These are phyloP conservation scores for Solanum peruvianum DNA, from an alignment of 257 asterid genomes.

Conservation along the genomic window DNA sequence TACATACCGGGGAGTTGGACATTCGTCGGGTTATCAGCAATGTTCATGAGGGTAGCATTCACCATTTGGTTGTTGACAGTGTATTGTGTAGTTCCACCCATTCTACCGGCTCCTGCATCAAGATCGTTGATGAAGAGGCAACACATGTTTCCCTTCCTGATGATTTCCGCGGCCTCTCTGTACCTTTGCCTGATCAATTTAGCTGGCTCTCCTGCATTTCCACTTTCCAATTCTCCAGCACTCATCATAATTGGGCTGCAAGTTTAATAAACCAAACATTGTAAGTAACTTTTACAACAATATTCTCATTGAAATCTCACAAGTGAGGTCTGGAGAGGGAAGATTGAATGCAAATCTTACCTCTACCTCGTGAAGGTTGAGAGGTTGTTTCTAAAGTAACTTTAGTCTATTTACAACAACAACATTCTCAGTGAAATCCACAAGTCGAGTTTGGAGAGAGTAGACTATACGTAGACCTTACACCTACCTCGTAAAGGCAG, in stretches of 20 bases:
- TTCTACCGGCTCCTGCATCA: conserved; percentile 36
- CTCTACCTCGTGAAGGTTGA: not conserved
- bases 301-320: not conserved
- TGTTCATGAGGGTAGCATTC: conserved; percentile 39
- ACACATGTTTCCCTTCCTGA: conserved; percentile 32
- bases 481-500: too few relatives aligned
- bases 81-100: conserved; percentile 32
- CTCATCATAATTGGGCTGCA: conserved; percentile 39
- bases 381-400: not conserved
- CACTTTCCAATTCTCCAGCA: conserved; percentile 42
- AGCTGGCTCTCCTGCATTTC: conserved; percentile 41
- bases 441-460: not conserved
- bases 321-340: fast-evolving
- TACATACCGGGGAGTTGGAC: conserved; percentile 43
- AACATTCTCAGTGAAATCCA: not conserved
- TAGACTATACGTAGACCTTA: not conserved
- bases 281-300: not conserved
- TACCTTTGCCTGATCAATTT: conserved; percentile 37
- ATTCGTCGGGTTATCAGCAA: conserved; percentile 33
- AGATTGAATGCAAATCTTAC: too few relatives aligned
- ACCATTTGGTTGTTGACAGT: conserved; percentile 44
- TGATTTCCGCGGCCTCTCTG: conserved; percentile 37
- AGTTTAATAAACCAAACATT: not conserved
- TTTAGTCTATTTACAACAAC: not conserved
- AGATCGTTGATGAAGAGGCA: conserved; percentile 42